These are phyloP conservation scores for Cenchrus purpureus DNA, from an alignment of 176 grass and related monocot genomes.

Conservation along the genomic window DNA sequence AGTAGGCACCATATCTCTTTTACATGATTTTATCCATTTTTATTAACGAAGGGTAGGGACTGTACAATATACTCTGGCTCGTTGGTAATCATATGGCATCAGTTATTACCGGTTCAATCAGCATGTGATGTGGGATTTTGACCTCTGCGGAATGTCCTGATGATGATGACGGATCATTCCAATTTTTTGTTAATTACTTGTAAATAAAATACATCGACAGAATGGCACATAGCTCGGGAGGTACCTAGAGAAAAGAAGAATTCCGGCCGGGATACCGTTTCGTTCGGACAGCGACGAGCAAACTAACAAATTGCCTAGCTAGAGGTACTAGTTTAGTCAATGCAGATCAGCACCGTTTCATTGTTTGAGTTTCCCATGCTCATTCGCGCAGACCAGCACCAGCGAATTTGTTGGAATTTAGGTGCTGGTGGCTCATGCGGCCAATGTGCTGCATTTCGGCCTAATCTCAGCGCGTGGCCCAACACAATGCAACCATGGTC, in stretches of 20 bases:
- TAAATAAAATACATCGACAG: neutral
- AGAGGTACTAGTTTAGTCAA: neutral
- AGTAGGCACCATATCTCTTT: too few relatives aligned
- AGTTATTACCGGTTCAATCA: conserved; percentile 19
- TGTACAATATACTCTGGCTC: neutral
- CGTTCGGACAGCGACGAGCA: neutral
- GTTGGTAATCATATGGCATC: too few relatives aligned
- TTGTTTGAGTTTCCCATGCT: neutral
- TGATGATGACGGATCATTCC: conserved; percentile 8
- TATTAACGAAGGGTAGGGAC: too few relatives aligned
- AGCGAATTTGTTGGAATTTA: neutral
- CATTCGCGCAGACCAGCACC: neutral
- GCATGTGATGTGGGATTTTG: conserved; percentile 6
- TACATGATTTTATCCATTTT: neutral
- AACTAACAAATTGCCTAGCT: neutral
- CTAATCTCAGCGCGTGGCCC: neutral
- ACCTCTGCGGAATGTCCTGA: conserved; percentile 25
- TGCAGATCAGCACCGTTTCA: neutral
- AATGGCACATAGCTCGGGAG: neutral
- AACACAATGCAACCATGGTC: neutral
- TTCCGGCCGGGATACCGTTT: neutral
- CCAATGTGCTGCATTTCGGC: neutral
- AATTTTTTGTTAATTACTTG: neutral
- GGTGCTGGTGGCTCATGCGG: neutral
- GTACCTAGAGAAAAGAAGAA: too few relatives aligned